Evolutionary conservation across 1,284 basidiomycete genomes (phyloP).

Genomic region (Cutaneotrichosporon sp.): DNA sequence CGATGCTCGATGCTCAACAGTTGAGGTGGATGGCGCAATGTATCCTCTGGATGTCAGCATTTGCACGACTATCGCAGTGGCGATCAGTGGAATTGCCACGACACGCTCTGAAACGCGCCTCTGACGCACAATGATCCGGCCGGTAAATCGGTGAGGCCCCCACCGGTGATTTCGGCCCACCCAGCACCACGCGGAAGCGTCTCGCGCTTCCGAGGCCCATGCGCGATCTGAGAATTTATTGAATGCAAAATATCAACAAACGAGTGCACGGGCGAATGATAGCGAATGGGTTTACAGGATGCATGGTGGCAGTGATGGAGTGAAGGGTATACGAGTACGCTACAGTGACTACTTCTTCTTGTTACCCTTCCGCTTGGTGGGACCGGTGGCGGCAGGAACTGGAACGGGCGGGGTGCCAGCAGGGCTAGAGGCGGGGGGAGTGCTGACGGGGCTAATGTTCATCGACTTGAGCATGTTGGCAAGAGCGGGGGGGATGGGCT

Average conservation of each 20-base stretch:
- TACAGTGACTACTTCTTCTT: conserved; percentile 8
- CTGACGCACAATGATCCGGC: neutral
- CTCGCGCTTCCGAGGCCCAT: neutral
- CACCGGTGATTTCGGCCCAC: too few relatives aligned
- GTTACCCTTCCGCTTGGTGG: conserved; percentile 5
- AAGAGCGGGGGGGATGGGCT: neutral
- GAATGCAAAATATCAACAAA: neutral
- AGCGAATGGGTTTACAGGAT: neutral
- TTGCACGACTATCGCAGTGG: too few relatives aligned
- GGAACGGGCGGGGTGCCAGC: neutral
- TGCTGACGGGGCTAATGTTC: neutral
- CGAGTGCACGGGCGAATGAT: neutral
- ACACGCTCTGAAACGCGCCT: neutral
- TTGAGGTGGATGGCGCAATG: too few relatives aligned
- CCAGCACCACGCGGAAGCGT: neutral
- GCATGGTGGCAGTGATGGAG: conserved; percentile 3
- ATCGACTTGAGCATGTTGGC: neutral
- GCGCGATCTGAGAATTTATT: neutral
- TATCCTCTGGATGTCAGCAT: too few relatives aligned
- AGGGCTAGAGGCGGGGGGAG: neutral
- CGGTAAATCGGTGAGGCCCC: neutral
- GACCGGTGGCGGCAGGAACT: neutral
- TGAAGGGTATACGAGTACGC: conserved; percentile 1
- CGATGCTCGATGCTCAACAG: too few relatives aligned
- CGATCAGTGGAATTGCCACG: neutral